These are phyloP conservation scores for Pseudogymnoascus sp. DNA, from an alignment of 2,329 filamentous ascomycete genomes.

Conservation along the genomic window DNA sequence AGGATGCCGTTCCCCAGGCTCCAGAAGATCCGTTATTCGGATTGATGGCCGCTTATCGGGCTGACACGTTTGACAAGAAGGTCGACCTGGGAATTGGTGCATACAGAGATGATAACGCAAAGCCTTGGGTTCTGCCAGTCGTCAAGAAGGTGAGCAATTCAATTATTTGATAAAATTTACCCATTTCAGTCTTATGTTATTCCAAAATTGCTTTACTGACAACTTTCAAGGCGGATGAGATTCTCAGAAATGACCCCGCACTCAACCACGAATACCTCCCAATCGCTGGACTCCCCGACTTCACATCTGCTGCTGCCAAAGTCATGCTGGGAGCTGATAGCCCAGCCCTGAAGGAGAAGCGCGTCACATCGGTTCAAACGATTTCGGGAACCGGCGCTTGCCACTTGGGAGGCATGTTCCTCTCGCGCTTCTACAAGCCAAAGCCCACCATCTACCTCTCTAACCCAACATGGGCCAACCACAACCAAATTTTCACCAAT, in stretches of 20 bases:
- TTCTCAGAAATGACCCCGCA: constrained; percentile 77
- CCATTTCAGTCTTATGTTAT: constrained; percentile 6
- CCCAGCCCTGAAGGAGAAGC: constrained; percentile 75
- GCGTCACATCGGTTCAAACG: constrained; percentile 76
- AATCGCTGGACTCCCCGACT: constrained; percentile 78
- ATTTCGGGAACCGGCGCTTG: constrained; percentile 96
- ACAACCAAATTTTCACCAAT: constrained; percentile 96
- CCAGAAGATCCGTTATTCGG: constrained; percentile 95
- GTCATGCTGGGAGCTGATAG: constrained; percentile 75
- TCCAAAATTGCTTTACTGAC: neutral
- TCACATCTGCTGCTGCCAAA: constrained; percentile 85
- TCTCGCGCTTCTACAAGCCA: constrained; percentile 78
- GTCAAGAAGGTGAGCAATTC: constrained; percentile 73
- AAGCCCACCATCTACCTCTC: constrained; percentile 80
- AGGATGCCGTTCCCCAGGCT: constrained; percentile 74
- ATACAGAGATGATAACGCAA: constrained; percentile 89
- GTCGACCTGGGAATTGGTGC: constrained; percentile 89
- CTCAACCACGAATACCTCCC: constrained; percentile 98
- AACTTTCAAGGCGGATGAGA: constrained; percentile 68
- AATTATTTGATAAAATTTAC: constrained; percentile 18
- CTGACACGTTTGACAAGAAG: constrained; percentile 70
- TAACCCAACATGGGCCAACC: constrained; percentile 95
- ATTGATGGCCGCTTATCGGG: constrained; percentile 77
- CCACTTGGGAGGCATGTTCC: constrained; percentile 88
- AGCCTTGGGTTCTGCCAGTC: constrained; percentile 94